A percentile compares a stretch with the other conserved stretches of the same genome.
These are phyloP conservation scores for Knufia fluminis DNA, from an alignment of 2,329 filamentous ascomycete genomes.

Conservation along the genomic window DNA sequence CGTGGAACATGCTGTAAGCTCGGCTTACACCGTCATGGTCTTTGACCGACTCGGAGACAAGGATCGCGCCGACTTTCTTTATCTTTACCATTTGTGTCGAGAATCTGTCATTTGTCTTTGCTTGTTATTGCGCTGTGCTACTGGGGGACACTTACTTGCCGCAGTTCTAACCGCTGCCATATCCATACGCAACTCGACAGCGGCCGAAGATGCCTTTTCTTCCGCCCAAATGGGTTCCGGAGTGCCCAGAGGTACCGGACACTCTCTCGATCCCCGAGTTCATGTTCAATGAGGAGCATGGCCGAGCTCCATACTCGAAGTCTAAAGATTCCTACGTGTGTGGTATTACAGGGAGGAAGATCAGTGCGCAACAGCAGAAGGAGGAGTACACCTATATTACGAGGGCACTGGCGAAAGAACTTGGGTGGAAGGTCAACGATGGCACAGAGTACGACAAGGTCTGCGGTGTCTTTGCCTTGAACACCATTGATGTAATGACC, in stretches of 20 bases:
- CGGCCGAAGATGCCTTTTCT: slow-evolving; percentile 37
- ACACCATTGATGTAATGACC: slow-evolving; percentile 71
- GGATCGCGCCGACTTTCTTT: background rate
- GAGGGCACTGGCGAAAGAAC: slow-evolving; percentile 58
- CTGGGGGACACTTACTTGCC: background rate
- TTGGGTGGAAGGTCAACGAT: slow-evolving; percentile 60
- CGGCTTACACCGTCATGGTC: background rate
- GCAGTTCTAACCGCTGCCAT: background rate
- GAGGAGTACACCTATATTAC: slow-evolving; percentile 59
- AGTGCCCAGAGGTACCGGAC: slow-evolving; percentile 55
- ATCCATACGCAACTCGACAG: background rate
- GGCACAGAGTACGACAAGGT: slow-evolving; percentile 77
- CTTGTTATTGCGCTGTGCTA: background rate
- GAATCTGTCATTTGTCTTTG: background rate
- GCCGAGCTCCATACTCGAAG: slow-evolving; percentile 52
- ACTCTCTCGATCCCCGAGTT: slow-evolving; percentile 67
- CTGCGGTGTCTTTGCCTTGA: slow-evolving; percentile 65
- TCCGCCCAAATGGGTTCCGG: slow-evolving; percentile 31
- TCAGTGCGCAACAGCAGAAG: slow-evolving; percentile 53
- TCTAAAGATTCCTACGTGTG: slow-evolving; percentile 68
- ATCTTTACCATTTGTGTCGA: background rate
- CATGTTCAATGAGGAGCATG: slow-evolving; percentile 63
- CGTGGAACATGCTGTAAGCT: background rate
- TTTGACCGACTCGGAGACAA: background rate
- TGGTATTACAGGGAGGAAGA: slow-evolving; percentile 61